phyloP scores from a whole-genome alignment of 768 basidiomycete species.

The Mycena haematopus region DNA sequence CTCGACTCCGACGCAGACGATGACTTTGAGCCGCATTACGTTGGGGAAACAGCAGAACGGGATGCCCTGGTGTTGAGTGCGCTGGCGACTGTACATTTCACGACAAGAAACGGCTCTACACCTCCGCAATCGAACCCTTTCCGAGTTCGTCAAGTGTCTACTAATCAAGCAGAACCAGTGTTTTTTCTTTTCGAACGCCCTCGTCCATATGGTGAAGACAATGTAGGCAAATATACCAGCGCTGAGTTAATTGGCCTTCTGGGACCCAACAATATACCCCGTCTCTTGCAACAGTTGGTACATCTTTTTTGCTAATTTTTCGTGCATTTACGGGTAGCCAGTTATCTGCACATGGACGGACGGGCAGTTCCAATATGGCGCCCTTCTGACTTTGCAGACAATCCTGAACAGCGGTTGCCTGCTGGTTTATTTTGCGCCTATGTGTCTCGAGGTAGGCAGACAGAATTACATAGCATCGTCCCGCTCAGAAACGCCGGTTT shows the following conservation, averaged over 20 bases:
- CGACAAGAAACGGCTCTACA: slow-evolving; percentile 21
- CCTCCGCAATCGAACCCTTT: slow-evolving; percentile 28
- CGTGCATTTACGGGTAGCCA: slow-evolving; percentile 3
- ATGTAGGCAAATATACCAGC: slow-evolving; percentile 30
- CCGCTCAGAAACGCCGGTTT: too few species aligned
- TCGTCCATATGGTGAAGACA: slow-evolving; percentile 29
- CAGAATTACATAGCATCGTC: too few species aligned
- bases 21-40: slow-evolving; percentile 30
- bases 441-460: slow-evolving; percentile 17
- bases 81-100: slow-evolving; percentile 24
- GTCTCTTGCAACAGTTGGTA: slow-evolving; percentile 29
- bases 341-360: slow-evolving; percentile 30
- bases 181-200: slow-evolving; percentile 30
- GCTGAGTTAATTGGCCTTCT: slow-evolving; percentile 28
- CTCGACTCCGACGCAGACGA: slow-evolving; percentile 31
- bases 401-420: slow-evolving; percentile 28
- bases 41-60: slow-evolving; percentile 28
- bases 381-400: slow-evolving; percentile 24
- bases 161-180: slow-evolving; percentile 27
- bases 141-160: slow-evolving; percentile 29
- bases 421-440: slow-evolving; percentile 30
- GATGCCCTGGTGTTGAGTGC: slow-evolving; percentile 28
- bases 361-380: slow-evolving; percentile 30
- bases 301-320: neutral
- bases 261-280: slow-evolving; percentile 28